phyloP scores from a whole-genome alignment of 2,329 filamentous ascomycete species.

The Tolypocladium cylindrosporum region DNA sequence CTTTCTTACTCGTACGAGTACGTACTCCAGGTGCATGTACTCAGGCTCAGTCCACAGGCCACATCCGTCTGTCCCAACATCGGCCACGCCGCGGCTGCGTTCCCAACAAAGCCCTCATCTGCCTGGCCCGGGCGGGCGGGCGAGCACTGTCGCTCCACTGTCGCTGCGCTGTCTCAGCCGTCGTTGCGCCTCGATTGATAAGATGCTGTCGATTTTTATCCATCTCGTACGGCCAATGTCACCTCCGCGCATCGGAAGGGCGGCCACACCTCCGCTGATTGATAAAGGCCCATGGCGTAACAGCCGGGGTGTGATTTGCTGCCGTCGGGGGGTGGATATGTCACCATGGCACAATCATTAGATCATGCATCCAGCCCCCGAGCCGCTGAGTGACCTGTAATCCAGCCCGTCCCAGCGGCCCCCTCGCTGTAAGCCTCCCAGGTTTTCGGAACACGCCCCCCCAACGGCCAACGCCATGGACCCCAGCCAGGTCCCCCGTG shows the following conservation, averaged over 20 bases:
- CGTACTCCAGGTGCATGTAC: too few species aligned
- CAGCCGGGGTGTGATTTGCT: background rate
- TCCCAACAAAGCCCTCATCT: background rate
- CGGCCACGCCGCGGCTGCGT: background rate
- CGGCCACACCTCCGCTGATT: background rate
- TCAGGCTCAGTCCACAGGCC: background rate
- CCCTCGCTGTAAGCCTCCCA: background rate
- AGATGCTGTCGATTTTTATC: background rate
- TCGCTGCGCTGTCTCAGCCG: background rate
- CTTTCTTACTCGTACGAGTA: background rate
- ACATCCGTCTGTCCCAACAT: background rate
- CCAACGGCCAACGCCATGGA: background rate
- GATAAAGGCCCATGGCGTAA: background rate
- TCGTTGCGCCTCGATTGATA: background rate
- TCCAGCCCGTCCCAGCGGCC: background rate
- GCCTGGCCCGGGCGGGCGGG: background rate
- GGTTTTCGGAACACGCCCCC: background rate
- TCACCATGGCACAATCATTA: background rate
- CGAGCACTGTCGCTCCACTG: background rate
- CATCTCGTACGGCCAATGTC: background rate
- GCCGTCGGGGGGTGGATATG: background rate
- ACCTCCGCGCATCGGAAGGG: background rate
- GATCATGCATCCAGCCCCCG: background rate
- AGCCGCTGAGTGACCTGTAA: background rate
- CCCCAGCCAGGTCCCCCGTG: background rate